Evolutionary conservation across 768 basidiomycete species (phyloP).

Genomic region (Coprinellus micaceus): DNA sequence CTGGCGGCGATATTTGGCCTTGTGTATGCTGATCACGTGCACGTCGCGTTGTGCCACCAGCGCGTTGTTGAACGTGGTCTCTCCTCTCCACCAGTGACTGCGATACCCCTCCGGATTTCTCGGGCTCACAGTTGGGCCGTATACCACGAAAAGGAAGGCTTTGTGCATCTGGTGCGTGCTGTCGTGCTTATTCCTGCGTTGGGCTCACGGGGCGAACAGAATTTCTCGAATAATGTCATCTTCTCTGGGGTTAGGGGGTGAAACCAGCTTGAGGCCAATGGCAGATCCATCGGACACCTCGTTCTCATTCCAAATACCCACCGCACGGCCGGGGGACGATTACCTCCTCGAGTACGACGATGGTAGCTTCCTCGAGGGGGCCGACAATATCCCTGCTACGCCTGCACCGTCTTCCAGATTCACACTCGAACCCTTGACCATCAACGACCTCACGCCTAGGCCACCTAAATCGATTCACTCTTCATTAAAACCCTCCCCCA

Average conservation of each 20-base stretch:
- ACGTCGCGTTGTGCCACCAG: neutral
- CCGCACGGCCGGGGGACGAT: conserved; percentile 41
- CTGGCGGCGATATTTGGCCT: neutral
- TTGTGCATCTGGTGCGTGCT: neutral
- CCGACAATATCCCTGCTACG: conserved; percentile 35
- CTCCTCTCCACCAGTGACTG: neutral
- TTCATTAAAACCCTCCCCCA: conserved; percentile 1
- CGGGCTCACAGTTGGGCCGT: neutral
- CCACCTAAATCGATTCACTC: conserved; percentile 11
- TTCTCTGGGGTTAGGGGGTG: conserved; percentile 31
- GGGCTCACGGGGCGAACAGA: neutral
- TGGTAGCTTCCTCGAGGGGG: conserved; percentile 41
- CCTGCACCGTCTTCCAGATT: conserved; percentile 25
- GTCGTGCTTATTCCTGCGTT: neutral
- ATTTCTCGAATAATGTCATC: conserved; percentile 13
- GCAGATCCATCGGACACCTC: conserved; percentile 52
- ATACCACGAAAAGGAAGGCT: neutral
- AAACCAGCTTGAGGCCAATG: conserved; percentile 49
- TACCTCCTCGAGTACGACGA: conserved; percentile 47
- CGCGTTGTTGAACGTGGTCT: neutral
- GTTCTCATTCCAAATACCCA: conserved; percentile 56
- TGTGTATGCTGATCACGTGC: conserved; percentile 8
- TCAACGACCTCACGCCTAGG: conserved; percentile 41
- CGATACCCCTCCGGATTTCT: neutral
- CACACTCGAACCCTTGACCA: conserved; percentile 29